Percentiles rank a stretch among this genome's conserved stretches.
Evolutionary conservation across 805 yeast genomes (phyloP).

Genomic region (Candida nemodendra): DNA sequence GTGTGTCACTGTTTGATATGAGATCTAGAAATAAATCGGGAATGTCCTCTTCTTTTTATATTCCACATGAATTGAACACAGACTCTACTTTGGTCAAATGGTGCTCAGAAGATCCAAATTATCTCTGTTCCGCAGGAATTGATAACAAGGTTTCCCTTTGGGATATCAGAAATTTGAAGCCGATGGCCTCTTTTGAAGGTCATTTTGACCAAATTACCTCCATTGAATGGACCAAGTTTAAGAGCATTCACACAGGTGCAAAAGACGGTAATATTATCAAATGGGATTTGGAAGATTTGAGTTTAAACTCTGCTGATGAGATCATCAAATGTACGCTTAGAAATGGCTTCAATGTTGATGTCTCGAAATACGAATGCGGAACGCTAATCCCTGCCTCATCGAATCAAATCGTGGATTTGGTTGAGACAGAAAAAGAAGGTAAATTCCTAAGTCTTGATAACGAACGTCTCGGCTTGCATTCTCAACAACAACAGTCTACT

Average conservation of each 20-base stretch:
- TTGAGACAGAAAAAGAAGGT: constrained; percentile 30
- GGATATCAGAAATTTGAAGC: constrained; percentile 66
- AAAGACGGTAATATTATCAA: constrained; percentile 65
- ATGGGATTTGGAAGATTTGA: constrained; percentile 49
- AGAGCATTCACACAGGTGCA: constrained; percentile 53
- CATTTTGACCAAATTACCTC: constrained; percentile 55
- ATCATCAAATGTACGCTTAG: constrained; percentile 40
- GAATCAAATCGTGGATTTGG: constrained; percentile 45
- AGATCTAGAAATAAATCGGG: constrained; percentile 41
- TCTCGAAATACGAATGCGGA: constrained; percentile 43
- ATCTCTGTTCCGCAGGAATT: constrained; percentile 62
- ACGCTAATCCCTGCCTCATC: constrained; percentile 62
- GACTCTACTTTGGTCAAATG: constrained; percentile 52
- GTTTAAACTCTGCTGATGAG: constrained; percentile 2
- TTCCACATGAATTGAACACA: constrained; percentile 35
- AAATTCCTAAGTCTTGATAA: constrained; percentile 54
- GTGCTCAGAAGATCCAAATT: constrained; percentile 59
- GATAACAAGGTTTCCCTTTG: constrained; percentile 58
- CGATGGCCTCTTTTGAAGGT: constrained; percentile 52
- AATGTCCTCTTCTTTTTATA: constrained; percentile 37
- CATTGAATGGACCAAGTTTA: constrained; percentile 52
- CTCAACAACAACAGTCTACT: not conserved
- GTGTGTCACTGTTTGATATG: constrained; percentile 72
- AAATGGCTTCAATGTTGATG: constrained; percentile 39
- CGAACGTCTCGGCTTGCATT: constrained; percentile 55